Evolutionary conservation across 2,329 filamentous ascomycete genomes (phyloP).

Genomic region (Boeremia lycopersici): DNA sequence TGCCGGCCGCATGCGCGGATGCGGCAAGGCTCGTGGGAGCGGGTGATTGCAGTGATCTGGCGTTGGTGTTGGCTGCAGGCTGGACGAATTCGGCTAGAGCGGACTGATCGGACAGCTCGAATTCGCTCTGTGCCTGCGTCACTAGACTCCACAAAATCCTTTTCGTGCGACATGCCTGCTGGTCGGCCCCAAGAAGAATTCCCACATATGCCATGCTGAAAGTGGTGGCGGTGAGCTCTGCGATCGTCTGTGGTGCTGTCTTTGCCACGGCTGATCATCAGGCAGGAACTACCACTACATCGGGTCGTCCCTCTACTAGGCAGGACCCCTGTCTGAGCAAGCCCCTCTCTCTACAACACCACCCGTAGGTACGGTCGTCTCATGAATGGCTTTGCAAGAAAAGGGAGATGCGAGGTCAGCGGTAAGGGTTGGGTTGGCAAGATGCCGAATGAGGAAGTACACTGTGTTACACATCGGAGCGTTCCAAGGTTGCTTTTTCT

Average conservation of each 20-base stretch:
- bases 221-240: conserved; percentile 10
- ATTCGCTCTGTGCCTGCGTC: conserved; percentile 17
- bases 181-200: conserved; percentile 16
- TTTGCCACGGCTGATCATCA: conserved; percentile 9
- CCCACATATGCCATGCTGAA: conserved; percentile 7
- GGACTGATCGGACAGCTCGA: conserved; percentile 1
- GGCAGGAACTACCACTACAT: conserved; percentile 5
- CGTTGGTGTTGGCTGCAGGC: conserved; percentile 10
- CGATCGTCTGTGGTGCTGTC: conserved; percentile 1
- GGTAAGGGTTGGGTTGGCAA: conserved; percentile 12
- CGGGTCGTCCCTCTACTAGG: conserved; percentile 10
- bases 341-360: conserved; percentile 1
- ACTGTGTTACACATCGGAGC: conserved; percentile 15
- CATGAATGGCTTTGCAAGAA: conserved; percentile 4
- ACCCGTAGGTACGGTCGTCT: conserved; percentile 3
- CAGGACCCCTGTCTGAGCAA: conserved; percentile 8
- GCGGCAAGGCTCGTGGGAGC: conserved; percentile 13
- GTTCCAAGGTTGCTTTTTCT: conserved; percentile 13
- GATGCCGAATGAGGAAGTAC: background rate
- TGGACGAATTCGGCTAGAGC: conserved; percentile 7
- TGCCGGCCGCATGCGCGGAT: conserved; percentile 9
- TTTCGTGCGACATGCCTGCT: conserved; percentile 14
- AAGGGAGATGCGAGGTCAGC: conserved; percentile 16
- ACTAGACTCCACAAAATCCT: conserved; percentile 14
- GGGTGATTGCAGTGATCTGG: conserved; percentile 7